Base-by-base conservation (phyloP, 2,329 filamentous ascomycete genomes). In the Arthrobotrys conoides region DNA sequence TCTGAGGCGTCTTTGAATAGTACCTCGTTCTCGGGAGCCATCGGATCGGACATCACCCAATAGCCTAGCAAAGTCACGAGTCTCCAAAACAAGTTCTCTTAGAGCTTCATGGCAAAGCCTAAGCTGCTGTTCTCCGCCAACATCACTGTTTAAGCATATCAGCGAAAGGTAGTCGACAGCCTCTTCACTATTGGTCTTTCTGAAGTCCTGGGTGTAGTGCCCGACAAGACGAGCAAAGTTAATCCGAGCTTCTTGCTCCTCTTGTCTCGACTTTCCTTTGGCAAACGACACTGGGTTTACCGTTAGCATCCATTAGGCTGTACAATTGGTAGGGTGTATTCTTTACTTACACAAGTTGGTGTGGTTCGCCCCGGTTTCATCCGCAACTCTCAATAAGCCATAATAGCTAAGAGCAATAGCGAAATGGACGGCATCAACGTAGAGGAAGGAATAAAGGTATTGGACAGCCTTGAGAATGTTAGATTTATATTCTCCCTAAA, bases 201-300 rank as follows among this genome's bases (percentile, higher is more conserved):
- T 91, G 89, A 99, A 99, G 84, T 97, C 94, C 68, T 92, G 90
- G 3, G 96, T 99, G 86, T 99, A 99, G 84, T 96, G 93, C 48
- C 95, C 96, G 79, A 98, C 88, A 87, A 98, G 93, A 76, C 92
- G 91, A 53, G 93, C 94, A 85, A 98, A 98, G 87, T 96, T 97
- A 85, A 99, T 91, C 84, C 97, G 94, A 4, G 94, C 88, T 80
- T 90, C 87, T 80, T 89, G 88, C 81, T 82, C 88, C 30, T 73
- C 66, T 3, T 79, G 69, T 30, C 65, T 79, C 16, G 71, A 73
- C 10, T 49, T 79, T 22, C 48, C 57, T 59, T 79, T 79, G 41
- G 85, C 86, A 72, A 85, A 89, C 9, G 88, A 88, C 61, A 91
- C 87, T 88, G 80, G 66, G 64, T 59, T 33, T 14, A 55, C 66